A percentile compares a stretch with the other conserved stretches of the same genome.
Evolutionary conservation across 176 grass and related monocot species (phyloP).

Genomic region (Oropetium thomaeum): DNA sequence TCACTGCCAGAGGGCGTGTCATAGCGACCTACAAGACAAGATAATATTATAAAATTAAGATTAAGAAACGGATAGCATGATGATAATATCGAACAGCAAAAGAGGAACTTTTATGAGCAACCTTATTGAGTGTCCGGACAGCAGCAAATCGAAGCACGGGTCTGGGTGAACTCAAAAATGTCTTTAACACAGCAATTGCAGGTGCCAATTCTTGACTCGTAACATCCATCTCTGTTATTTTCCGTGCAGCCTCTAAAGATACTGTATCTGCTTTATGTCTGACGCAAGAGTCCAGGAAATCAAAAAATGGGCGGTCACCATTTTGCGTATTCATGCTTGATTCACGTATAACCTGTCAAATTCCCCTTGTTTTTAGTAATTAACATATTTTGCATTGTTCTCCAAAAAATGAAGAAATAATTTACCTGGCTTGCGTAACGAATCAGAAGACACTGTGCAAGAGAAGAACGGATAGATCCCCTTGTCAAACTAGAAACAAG

Average conservation of each 20-base stretch:
- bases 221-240: conserved; percentile 90
- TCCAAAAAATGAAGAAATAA: conserved; percentile 2
- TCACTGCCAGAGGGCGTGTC: conserved; percentile 86
- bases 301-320: conserved; percentile 81
- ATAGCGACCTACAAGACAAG: conserved; percentile 63
- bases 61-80: conserved; percentile 23
- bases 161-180: conserved; percentile 82
- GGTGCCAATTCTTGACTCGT: conserved; percentile 80
- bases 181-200: conserved; percentile 71
- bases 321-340: conserved; percentile 63
- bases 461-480: conserved; percentile 80
- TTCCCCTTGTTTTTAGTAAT: conserved; percentile 23
- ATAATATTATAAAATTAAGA: too few relatives aligned
- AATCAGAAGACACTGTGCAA: conserved; percentile 94
- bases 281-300: conserved; percentile 86
- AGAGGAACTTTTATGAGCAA: conserved; percentile 21
- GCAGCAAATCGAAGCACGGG: conserved; percentile 96
- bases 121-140: conserved; percentile 96
- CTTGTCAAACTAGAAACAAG: conserved; percentile 91
- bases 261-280: conserved; percentile 93
- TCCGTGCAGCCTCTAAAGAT: conserved; percentile 72
- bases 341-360: conserved; percentile 79
- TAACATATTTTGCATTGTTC: conserved; percentile 3
- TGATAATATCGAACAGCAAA: background rate
- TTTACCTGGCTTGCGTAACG: conserved; percentile 91